These are phyloP conservation scores for Magnaporthiopsis poae DNA, from an alignment of 2,329 filamentous ascomycete species.

Conservation along the genomic window DNA sequence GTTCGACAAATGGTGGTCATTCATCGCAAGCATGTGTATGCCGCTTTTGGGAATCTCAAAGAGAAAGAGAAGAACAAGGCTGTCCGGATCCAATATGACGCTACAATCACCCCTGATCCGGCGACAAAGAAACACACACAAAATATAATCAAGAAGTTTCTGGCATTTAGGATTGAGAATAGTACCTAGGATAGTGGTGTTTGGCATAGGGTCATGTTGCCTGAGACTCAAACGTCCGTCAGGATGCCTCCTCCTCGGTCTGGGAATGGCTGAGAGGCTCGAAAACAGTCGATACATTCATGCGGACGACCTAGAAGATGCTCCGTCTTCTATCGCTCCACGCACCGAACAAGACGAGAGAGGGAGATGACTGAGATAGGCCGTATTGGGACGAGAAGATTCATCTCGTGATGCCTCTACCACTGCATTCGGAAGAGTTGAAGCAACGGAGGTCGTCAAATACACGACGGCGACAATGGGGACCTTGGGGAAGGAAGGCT, in stretches of 20 bases:
- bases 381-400: too few relatives aligned
- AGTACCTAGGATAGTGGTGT: neutral
- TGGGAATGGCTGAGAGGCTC: neutral
- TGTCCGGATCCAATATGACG: neutral
- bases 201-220: neutral
- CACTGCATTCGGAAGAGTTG: too few relatives aligned
- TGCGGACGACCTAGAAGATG: neutral
- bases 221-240: neutral
- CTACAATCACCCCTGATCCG: neutral
- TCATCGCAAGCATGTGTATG: neutral
- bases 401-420: too few relatives aligned
- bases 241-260: neutral
- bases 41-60: neutral
- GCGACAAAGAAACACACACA: neutral
- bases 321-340: neutral
- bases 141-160: neutral
- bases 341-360: too few relatives aligned
- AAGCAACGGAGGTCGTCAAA: too few relatives aligned
- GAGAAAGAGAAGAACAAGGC: neutral
- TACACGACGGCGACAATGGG: too few relatives aligned
- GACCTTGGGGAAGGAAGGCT: too few relatives aligned
- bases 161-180: neutral
- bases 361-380: neutral
- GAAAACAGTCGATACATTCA: neutral
- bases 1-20: neutral